phyloP scores from a whole-genome alignment of 2,329 filamentous ascomycete genomes.

The Fusarium sp. region DNA sequence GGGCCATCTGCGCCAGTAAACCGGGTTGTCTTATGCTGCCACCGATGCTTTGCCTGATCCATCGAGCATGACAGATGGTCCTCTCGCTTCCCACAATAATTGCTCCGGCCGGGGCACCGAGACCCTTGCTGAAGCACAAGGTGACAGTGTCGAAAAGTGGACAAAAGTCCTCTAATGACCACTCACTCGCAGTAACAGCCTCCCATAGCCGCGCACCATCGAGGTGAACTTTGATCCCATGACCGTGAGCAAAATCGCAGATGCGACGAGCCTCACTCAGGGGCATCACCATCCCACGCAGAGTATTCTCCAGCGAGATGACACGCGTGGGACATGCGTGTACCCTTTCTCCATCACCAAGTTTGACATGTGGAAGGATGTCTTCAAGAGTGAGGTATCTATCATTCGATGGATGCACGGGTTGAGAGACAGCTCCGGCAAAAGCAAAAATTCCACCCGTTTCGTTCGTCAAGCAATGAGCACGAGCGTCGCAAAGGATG shows the following conservation, averaged over 20 bases:
- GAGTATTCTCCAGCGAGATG: slow-evolving; percentile 87
- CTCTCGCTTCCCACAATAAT: slow-evolving; percentile 72
- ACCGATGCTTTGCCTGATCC: slow-evolving; percentile 78
- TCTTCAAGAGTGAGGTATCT: slow-evolving; percentile 83
- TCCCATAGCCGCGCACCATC: slow-evolving; percentile 90
- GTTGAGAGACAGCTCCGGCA: slow-evolving; percentile 77
- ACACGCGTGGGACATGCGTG: slow-evolving; percentile 85
- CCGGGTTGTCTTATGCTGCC: slow-evolving; percentile 82
- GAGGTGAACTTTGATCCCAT: slow-evolving; percentile 79
- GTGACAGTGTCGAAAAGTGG: slow-evolving; percentile 80
- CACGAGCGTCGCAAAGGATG: slow-evolving; percentile 82
- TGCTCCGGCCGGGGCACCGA: slow-evolving; percentile 84
- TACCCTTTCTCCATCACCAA: slow-evolving; percentile 73
- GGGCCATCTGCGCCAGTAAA: slow-evolving; percentile 78
- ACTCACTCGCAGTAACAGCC: slow-evolving; percentile 79
- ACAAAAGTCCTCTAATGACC: slow-evolving; percentile 76
- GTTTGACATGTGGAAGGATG: slow-evolving; percentile 73
- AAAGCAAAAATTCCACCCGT: slow-evolving; percentile 78
- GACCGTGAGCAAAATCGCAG: slow-evolving; percentile 74
- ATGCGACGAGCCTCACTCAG: slow-evolving; percentile 79
- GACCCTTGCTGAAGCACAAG: slow-evolving; percentile 85
- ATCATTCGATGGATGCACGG: slow-evolving; percentile 78
- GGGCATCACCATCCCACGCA: slow-evolving; percentile 84
- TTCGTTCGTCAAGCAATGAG: slow-evolving; percentile 81
- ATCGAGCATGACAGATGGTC: slow-evolving; percentile 57